Evolutionary conservation across 768 basidiomycete genomes (phyloP), one percentile per base, ranked within the genome.

Genomic region (Russula ochroleuca): DNA sequence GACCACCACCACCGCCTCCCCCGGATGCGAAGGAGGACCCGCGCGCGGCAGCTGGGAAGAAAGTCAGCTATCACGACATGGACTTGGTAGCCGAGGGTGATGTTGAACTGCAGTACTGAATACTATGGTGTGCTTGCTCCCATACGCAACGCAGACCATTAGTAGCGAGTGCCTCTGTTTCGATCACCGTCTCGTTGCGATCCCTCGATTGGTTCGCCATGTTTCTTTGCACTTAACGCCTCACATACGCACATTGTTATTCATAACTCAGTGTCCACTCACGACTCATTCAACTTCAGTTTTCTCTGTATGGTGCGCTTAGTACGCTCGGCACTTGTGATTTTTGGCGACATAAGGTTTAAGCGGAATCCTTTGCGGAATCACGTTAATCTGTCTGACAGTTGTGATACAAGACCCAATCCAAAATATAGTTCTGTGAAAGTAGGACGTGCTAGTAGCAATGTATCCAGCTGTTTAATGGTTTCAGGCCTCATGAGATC

Each of bases 21-120:
- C 86, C 90, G 59, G 90, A 94, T 75, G 90, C 87, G 35, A 92
- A 91, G 75, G 91, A 94, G 74, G 95, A 98, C 73, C 95, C 95
- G 48, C 81, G 95, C 45, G 92, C 95, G 33, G 88, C 90, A 37
- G 90, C 87, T 38, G 92, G 92, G 50, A 89, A 86, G 75, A 85
- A 91, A 74, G 85, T 98, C 60, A 94, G 91, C 76, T 98, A 98
- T 72, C 87, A 93, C 73, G 95, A 98, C 75, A 91, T 97, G 86
- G 95, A 98, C 78, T 78, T 90, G 73, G 91, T 93, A 68, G 90
- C 92, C 33, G 90, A 90, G 80, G 86, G 75, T 43, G 73, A 78
- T 61, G 74, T 78, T 55, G 78, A 77, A 70, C 67, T 78, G 71
- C 74, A 72, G 56, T 78, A 78, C 65, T 78, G 68, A 73, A 43